Base-by-base conservation (phyloP, 176 grass and related monocot genomes). In the Puccinellia tenuiflora region DNA sequence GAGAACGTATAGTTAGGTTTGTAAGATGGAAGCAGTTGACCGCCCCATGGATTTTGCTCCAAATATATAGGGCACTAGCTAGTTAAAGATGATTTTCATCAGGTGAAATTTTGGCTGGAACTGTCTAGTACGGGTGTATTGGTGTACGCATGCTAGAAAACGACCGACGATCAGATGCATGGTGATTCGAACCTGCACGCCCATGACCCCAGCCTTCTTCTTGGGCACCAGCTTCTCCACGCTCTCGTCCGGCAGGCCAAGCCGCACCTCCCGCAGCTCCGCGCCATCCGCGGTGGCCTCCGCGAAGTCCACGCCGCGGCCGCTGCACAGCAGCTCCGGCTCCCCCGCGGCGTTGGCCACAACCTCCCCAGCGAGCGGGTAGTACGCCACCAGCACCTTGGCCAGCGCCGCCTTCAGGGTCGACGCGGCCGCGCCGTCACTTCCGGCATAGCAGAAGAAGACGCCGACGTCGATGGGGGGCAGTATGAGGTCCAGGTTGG, bases 401-500 rank as follows among this genome's bases (percentile, higher is more conserved):
- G 81, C 84, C 7, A 92, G 60, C 37, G 87, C 64, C 6, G 81
- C 57, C 70, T 87, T 92, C 24, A 94, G 92, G 11, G 37, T 37
- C 21, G 62, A 50, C 21, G 71, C 78, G 73, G 75, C 54, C 17
- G 62, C 57, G 2, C 29, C 68, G 26, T 24, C 54, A 13, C 60
- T 34, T 3, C 78, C 83, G 7, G n/a, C 17, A 37, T 89, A 94
- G 87, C 92, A 94, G 81, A 94, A 90, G 87, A 94, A 94, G 76
- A 94, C 81, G 56, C 89, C 75, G 59, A 92, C 87, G 40, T 89
- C 78, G 20, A 92, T 22, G 25, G 84, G 77, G 2, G 92, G 92
- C 9, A 92, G 84, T 8, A 94, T 22, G 51, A 94, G 87, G 81
- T 94, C 89, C 3, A 92, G 88, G 87, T 92, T 92, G 6, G 92